Conservation (phyloP, 2,329 filamentous ascomycete genomes). For the Pseudocercospora fuligena region DNA sequence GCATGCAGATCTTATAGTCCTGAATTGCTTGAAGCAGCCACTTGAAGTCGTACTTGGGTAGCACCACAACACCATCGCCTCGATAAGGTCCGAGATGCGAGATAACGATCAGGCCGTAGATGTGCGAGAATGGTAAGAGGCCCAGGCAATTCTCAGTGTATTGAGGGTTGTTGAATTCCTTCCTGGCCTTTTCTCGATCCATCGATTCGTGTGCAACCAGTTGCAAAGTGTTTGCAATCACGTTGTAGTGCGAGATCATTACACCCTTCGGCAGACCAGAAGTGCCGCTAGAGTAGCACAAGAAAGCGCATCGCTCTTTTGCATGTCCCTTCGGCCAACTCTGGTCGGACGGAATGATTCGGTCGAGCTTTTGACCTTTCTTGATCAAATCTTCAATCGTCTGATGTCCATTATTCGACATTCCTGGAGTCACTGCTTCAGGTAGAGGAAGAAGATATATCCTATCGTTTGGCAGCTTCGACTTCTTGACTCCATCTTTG, state of each 20-base stretch:
- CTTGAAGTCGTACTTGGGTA: slow-evolving; percentile 77
- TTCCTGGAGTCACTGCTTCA: slow-evolving; percentile 55
- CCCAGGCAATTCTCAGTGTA: slow-evolving; percentile 65
- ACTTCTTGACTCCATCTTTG: slow-evolving; percentile 66
- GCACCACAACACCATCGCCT: slow-evolving; percentile 73
- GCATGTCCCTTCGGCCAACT: slow-evolving; percentile 69
- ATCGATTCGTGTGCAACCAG: slow-evolving; percentile 57
- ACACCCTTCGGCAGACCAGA: slow-evolving; percentile 76
- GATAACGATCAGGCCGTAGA: slow-evolving; percentile 76
- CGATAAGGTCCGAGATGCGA: slow-evolving; percentile 68
- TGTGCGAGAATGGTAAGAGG: slow-evolving; percentile 80
- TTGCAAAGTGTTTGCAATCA: slow-evolving; percentile 77
- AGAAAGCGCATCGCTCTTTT: slow-evolving; percentile 70
- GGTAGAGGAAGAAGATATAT: slow-evolving; percentile 74
- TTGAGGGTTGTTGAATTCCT: slow-evolving; percentile 32
- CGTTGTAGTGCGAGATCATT: slow-evolving; percentile 79
- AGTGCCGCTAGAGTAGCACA: slow-evolving; percentile 81
- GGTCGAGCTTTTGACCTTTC: slow-evolving; percentile 61
- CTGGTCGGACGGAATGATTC: slow-evolving; percentile 55
- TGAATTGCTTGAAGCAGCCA: slow-evolving; percentile 68
- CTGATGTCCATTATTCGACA: slow-evolving; percentile 59
- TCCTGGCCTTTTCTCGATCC: slow-evolving; percentile 42
- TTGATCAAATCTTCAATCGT: slow-evolving; percentile 70
- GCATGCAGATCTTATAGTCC: slow-evolving; percentile 67
- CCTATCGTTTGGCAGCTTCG: slow-evolving; percentile 65